Evolutionary conservation across 805 yeast species (phyloP).

Genomic region (Yarrowia bubula): DNA sequence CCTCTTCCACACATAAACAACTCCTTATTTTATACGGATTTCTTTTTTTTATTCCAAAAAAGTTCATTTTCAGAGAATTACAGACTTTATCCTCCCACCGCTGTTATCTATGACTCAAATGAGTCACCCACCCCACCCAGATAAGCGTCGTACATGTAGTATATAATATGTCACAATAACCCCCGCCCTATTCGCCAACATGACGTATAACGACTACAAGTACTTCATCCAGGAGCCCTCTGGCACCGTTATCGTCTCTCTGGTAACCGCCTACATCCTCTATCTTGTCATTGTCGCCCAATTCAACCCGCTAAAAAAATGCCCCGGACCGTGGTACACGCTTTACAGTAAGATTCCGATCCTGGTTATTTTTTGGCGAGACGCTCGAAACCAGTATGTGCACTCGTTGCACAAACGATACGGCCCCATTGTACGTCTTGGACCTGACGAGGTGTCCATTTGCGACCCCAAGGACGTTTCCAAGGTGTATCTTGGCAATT

Average conservation of each 20-base stretch:
- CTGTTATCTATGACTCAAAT: conserved; percentile 12
- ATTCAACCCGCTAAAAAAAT: conserved; percentile 7
- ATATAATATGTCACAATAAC: not conserved
- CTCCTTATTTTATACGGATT: too few species aligned
- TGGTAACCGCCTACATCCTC: not conserved
- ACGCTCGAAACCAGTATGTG: conserved; percentile 50
- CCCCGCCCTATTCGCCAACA: not conserved
- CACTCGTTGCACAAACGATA: conserved; percentile 52
- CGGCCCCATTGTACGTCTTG: conserved; percentile 61
- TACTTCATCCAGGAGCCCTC: not conserved
- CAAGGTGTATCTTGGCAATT: conserved; percentile 56
- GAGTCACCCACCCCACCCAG: not conserved
- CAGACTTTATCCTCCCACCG: not conserved
- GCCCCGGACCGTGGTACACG: conserved; percentile 19
- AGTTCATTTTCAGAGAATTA: not conserved
- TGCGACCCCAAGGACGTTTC: conserved; percentile 50
- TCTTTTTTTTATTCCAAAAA: too few species aligned
- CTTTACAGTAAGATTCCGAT: conserved; percentile 35
- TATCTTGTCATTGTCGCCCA: not conserved
- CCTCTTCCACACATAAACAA: too few species aligned
- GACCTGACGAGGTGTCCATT: conserved; percentile 62
- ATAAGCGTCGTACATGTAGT: not conserved
- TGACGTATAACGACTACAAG: not conserved
- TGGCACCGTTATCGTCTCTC: not conserved
- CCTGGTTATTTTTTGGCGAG: conserved; percentile 46